Conservation (phyloP, 768 basidiomycete genomes). For the Rickenella mellea region DNA sequence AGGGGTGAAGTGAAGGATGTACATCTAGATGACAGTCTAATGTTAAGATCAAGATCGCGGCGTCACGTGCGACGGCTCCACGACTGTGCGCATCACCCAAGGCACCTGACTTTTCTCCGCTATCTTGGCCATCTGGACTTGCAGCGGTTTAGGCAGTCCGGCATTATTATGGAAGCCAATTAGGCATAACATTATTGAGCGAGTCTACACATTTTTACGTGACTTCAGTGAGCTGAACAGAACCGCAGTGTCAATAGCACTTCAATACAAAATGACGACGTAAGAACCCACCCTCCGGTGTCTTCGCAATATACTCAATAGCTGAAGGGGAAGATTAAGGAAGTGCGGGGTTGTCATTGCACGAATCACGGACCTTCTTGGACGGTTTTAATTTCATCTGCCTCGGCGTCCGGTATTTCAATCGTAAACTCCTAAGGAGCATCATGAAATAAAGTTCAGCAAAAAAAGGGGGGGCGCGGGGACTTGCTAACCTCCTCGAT, state of each 20-base stretch:
- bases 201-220: too few species aligned
- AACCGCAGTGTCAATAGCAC: conserved; percentile 9
- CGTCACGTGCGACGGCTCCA: too few species aligned
- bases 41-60: too few species aligned
- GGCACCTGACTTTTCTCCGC: too few species aligned
- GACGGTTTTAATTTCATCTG: conserved; percentile 88
- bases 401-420: conserved; percentile 96
- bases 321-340: conserved; percentile 35
- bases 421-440: conserved; percentile 79
- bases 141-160: too few species aligned
- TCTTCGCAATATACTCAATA: conserved; percentile 91
- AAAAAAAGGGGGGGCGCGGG: not conserved
- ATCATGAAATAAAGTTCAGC: not conserved
- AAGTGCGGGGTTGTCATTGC: conserved; percentile 8
- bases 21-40: too few species aligned
- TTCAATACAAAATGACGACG: conserved; percentile 8
- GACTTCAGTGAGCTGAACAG: conserved; percentile 37
- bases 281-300: conserved; percentile 65
- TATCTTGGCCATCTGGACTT: too few species aligned
- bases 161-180: too few species aligned
- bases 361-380: conserved; percentile 59
- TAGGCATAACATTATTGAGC: too few species aligned
- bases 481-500: conserved; percentile 69
- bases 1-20: too few species aligned
- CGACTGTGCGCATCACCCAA: too few species aligned